Evolutionary conservation across 2,329 filamentous ascomycete genomes (phyloP).

Genomic region (Trichoderma lentiforme): DNA sequence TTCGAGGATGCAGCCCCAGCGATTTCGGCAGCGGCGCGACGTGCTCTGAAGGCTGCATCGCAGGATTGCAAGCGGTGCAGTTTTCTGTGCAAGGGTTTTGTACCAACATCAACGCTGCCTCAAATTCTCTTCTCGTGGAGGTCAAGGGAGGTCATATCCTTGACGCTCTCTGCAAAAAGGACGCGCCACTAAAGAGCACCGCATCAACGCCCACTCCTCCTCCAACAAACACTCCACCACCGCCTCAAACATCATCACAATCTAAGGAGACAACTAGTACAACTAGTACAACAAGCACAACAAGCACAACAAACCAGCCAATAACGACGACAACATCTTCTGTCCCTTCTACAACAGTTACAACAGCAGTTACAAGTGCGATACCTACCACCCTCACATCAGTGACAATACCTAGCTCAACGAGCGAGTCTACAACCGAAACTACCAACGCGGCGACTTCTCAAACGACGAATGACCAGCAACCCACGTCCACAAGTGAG

Average conservation of each 20-base stretch:
- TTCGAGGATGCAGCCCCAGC: slow-evolving; percentile 34
- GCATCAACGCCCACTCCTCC: background rate
- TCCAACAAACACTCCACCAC: background rate
- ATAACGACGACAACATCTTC: background rate
- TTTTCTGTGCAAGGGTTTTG: slow-evolving; percentile 24
- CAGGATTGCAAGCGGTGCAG: slow-evolving; percentile 29
- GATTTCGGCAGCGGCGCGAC: slow-evolving; percentile 35
- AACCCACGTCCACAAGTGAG: background rate
- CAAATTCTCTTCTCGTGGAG: slow-evolving; percentile 11
- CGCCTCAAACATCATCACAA: background rate
- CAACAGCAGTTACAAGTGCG: background rate
- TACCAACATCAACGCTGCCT: slow-evolving; percentile 14
- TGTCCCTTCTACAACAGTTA: background rate
- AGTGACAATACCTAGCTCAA: background rate
- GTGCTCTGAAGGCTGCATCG: slow-evolving; percentile 39
- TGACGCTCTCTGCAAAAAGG: background rate
- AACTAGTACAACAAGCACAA: background rate
- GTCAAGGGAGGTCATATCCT: background rate
- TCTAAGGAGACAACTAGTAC: background rate
- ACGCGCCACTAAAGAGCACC: background rate
- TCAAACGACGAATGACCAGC: background rate
- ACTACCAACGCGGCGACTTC: background rate
- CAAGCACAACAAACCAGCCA: background rate
- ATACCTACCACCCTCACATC: background rate
- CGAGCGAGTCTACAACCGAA: background rate